Conservation (phyloP, 129 eudicot species). For the Helichrysum umbraculigerum region DNA sequence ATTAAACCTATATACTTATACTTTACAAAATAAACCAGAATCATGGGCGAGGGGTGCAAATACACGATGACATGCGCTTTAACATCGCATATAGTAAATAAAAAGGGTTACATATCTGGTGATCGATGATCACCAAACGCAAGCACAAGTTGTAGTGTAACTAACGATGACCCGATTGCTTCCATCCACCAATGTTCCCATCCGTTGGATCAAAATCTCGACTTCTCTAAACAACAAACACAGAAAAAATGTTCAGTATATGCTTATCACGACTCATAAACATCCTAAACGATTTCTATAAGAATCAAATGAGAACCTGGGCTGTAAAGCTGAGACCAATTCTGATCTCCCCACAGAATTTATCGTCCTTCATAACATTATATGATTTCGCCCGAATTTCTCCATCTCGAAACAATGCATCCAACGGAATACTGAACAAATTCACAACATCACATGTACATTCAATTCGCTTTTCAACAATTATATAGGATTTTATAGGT, state of each 20-base stretch:
- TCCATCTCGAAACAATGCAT: conserved; percentile 53
- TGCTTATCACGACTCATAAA: neutral
- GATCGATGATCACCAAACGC: conserved; percentile 6
- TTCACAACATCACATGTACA: neutral
- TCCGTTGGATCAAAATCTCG: conserved; percentile 40
- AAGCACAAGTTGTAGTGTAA: neutral
- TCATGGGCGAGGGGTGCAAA: neutral
- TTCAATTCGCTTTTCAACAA: conserved; percentile 3
- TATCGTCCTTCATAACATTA: conserved; percentile 60
- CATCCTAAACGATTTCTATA: neutral
- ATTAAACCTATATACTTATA: neutral
- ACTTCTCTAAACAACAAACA: conserved; percentile 41
- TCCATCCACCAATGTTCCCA: conserved; percentile 68
- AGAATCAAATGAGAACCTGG: conserved; percentile 39
- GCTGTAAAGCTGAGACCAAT: conserved; percentile 68
- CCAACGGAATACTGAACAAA: conserved; percentile 49
- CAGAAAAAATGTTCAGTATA: neutral
- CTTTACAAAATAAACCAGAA: neutral
- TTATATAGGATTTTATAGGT: neutral
- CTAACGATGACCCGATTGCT: conserved; percentile 46
- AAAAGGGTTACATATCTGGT: neutral
- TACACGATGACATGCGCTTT: neutral
- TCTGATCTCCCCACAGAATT: conserved; percentile 59
- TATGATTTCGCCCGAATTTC: conserved; percentile 50
- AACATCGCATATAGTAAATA: neutral